Conservation (phyloP, 1,284 basidiomycete species). For the Coniophora puteana region DNA sequence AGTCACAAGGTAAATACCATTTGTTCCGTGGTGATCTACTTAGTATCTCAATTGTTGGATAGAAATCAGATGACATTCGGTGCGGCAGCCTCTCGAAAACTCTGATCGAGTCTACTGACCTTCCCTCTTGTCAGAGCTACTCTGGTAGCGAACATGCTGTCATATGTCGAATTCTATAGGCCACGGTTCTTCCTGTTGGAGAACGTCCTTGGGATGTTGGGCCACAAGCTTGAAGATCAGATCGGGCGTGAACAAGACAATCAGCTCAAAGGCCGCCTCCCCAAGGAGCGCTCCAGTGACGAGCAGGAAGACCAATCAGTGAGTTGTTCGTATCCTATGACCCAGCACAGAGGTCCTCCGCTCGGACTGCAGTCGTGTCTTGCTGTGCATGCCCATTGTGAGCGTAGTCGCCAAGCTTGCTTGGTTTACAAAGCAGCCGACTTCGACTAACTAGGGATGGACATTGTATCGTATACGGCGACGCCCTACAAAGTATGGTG, state of each 20-base stretch:
- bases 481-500: too few species aligned
- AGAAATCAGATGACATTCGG: slow-evolving; percentile 61
- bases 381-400: too few species aligned
- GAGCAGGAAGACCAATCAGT: too few species aligned
- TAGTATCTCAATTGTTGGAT: slow-evolving; percentile 7
- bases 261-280: too few species aligned
- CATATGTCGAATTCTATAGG: slow-evolving; percentile 67
- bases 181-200: slow-evolving; percentile 66
- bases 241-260: slow-evolving; percentile 9
- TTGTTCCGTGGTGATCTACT: neutral
- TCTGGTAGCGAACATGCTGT: slow-evolving; percentile 64
- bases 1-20: slow-evolving; percentile 42
- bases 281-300: too few species aligned
- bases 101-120: slow-evolving; percentile 3
- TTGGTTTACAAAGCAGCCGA: too few species aligned
- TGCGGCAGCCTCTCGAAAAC: slow-evolving; percentile 16
- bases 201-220: slow-evolving; percentile 61
- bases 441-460: too few species aligned
- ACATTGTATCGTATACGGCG: too few species aligned
- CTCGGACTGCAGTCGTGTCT: too few species aligned
- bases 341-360: too few species aligned
- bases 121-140: slow-evolving; percentile 42
- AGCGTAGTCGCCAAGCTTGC: too few species aligned
- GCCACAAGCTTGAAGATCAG: slow-evolving; percentile 34
- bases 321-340: too few species aligned